These are phyloP conservation scores for Clavariopsis aquatica DNA, from an alignment of 495 filamentous ascomycete species.

Conservation along the genomic window DNA sequence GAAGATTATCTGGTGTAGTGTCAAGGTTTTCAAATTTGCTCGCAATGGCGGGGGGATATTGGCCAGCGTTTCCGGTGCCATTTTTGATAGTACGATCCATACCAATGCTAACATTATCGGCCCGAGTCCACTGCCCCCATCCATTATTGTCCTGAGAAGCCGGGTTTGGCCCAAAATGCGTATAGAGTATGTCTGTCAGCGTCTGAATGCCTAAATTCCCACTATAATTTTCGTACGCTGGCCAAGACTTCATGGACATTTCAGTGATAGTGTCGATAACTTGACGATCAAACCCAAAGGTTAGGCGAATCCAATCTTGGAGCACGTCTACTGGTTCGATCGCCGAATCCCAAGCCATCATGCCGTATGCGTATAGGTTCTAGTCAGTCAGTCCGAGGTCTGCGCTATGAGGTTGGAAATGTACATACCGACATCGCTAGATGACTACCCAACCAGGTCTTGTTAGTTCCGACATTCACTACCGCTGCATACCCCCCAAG, in stretches of 20 bases:
- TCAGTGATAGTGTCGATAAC: slow-evolving; percentile 61
- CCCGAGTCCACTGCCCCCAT: slow-evolving; percentile 74
- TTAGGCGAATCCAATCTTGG: slow-evolving; percentile 66
- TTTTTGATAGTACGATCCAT: slow-evolving; percentile 72
- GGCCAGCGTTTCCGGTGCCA: slow-evolving; percentile 64
- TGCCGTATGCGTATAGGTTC: slow-evolving; percentile 71
- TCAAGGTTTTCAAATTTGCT: slow-evolving; percentile 59
- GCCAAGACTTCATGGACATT: slow-evolving; percentile 70
- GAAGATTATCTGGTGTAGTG: slow-evolving; percentile 67
- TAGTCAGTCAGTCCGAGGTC: neutral
- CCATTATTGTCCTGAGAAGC: slow-evolving; percentile 66
- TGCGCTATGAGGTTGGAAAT: neutral
- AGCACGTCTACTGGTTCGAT: slow-evolving; percentile 53
- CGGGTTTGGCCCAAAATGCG: slow-evolving; percentile 69
- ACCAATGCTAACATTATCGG: slow-evolving; percentile 59
- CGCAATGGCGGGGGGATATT: slow-evolving; percentile 64
- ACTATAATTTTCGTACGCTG: slow-evolving; percentile 68
- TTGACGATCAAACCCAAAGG: slow-evolving; percentile 56
- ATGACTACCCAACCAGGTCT: slow-evolving; percentile 68
- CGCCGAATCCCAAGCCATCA: slow-evolving; percentile 63
- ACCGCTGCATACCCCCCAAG: slow-evolving; percentile 66
- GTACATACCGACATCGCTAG: slow-evolving; percentile 59
- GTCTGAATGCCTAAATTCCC: slow-evolving; percentile 74
- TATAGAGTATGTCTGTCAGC: slow-evolving; percentile 65
- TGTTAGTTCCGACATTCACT: slow-evolving; percentile 67